Base-by-base conservation (phyloP, 139 green algal genomes). In the Marvania coccoides region DNA sequence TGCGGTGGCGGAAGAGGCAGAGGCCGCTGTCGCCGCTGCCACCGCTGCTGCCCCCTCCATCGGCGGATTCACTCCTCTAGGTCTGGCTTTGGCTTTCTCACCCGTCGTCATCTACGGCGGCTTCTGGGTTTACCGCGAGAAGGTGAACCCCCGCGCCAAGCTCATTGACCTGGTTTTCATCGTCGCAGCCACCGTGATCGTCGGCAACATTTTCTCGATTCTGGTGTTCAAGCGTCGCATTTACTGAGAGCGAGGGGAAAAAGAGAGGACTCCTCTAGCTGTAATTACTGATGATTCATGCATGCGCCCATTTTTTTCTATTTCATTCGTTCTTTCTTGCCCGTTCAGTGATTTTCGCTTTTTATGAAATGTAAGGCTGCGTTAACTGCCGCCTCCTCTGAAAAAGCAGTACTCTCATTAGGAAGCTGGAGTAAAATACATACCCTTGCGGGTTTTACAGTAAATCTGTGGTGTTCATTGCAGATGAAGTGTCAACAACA, bases 71-170 rank as follows among this genome's bases (percentile, higher is more conserved):
- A 38, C 38, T 1, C 26, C 34, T 36, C n/a, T 14, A 6, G 59
- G 15, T 13, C 53, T 26, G 34, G 12, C 24, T 14, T 29, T 75
- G 15, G 19, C 37, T 1, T 40, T 74, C 13, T 55, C 45, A 6
- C 67, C 67, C 33, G 34, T 75, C 26, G 0, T 58, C 4, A 56
- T 75, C 15, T 75, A 76, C 28, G 51, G 24, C 3, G 9, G 47
- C 14, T 76, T 76, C 61, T 56, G 38, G 23, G 3, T 71, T 14
- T 76, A 76, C 29, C 48, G 69, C 14, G 42, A 37, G 9, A 51
- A 35, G 39, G 19, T 71, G 1, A 47, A 74, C 37, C 68, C 58
- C 15, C 45, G 30, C 13, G 68, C 68, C 58, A 74, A 69, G 61
- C 26, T 71, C 1, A 39, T 31, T 15, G 66, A 73, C 55, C 10